These are phyloP conservation scores for Fusarium marasasianum DNA, from an alignment of 2,329 filamentous ascomycete genomes.

Conservation along the genomic window DNA sequence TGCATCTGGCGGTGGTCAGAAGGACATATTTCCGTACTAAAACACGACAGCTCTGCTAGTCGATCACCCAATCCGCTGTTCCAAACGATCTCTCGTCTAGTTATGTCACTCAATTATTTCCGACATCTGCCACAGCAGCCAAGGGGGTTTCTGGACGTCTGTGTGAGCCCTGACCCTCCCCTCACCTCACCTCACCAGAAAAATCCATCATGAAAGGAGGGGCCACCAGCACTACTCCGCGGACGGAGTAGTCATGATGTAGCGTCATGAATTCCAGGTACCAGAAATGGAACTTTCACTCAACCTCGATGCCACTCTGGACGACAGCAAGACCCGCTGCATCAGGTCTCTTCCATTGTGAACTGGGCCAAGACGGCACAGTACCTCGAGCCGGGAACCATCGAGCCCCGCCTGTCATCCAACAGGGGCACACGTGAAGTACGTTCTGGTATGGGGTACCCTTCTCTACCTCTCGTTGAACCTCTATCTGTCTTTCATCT, in stretches of 20 bases:
- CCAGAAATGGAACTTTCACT: conserved; percentile 16
- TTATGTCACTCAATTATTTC: conserved; percentile 19
- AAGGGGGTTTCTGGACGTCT: conserved; percentile 15
- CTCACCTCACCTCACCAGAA: conserved; percentile 12
- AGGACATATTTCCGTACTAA: conserved; percentile 20
- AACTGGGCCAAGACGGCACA: conserved; percentile 18
- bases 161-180: conserved; percentile 23
- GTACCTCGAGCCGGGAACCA: conserved; percentile 26
- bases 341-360: conserved; percentile 16
- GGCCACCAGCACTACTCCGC: conserved; percentile 22
- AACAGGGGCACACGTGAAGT: conserved; percentile 23
- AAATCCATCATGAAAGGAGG: conserved; percentile 29
- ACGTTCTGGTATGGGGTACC: conserved; percentile 28
- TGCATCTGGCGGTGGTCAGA: conserved; percentile 28
- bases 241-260: conserved; percentile 25
- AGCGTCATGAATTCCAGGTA: conserved; percentile 32
- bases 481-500: conserved; percentile 8
- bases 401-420: conserved; percentile 22
- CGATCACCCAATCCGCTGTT: conserved; percentile 23
- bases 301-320: conserved; percentile 3
- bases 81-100: not conserved
- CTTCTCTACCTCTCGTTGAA: conserved; percentile 7
- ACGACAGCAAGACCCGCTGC: conserved; percentile 11
- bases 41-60: not conserved
- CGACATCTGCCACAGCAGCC: conserved; percentile 4